Evolutionary conservation across 2,329 filamentous ascomycete species (phyloP).

Genomic region (Aspergillus fijiensis): DNA sequence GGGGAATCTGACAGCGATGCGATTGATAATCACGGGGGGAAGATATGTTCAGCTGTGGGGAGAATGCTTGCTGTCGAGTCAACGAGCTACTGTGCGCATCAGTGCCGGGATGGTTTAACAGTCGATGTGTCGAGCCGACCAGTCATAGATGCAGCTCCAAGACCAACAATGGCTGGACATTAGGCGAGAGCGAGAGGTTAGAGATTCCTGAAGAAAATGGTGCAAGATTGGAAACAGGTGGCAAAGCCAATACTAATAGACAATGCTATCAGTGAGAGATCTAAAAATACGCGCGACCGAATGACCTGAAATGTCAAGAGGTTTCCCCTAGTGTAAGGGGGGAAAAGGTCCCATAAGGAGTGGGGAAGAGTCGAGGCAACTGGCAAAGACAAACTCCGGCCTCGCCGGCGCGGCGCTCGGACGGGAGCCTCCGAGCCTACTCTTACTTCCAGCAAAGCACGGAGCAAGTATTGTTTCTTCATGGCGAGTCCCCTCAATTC

Average conservation of each 20-base stretch:
- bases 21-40: background rate
- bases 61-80: background rate
- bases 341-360: background rate
- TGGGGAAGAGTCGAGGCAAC: background rate
- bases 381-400: too few species aligned
- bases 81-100: constrained; percentile 8
- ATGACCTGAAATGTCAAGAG: background rate
- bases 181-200: constrained; percentile 10
- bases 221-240: background rate
- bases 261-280: background rate
- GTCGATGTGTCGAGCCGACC: constrained; percentile 10
- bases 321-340: background rate
- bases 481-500: too few species aligned
- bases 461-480: too few species aligned
- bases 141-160: constrained; percentile 19
- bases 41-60: background rate
- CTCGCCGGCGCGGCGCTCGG: too few species aligned
- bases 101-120: constrained; percentile 4
- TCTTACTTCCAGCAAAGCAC: too few species aligned
- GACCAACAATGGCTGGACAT: constrained; percentile 16
- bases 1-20: background rate
- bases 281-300: background rate
- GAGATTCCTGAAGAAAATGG: background rate
- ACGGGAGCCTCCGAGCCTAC: too few species aligned
- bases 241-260: background rate